phyloP scores from a whole-genome alignment of 148 eudicot genomes.

The Amaranthus hypochondriacus region DNA sequence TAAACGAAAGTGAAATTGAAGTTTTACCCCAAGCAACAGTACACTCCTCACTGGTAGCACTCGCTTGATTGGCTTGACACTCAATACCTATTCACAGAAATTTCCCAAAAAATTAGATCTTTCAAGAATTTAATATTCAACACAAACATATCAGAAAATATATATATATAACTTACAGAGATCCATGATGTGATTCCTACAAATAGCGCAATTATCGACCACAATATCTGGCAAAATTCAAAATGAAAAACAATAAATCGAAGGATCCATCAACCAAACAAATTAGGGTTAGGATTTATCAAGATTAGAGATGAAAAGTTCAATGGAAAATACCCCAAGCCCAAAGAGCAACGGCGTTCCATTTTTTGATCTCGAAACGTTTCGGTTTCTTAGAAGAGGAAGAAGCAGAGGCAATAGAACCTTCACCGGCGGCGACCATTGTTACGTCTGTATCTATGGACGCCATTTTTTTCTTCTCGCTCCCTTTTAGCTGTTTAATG shows the following conservation, averaged over 20 bases:
- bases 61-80: constrained; percentile 89
- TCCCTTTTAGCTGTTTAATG: background rate
- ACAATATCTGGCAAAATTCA: constrained; percentile 56
- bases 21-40: constrained; percentile 87
- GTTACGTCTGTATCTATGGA: constrained; percentile 44
- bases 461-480: constrained; percentile 25
- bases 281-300: constrained; percentile 25
- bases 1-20: background rate
- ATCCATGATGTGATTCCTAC: constrained; percentile 97
- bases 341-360: constrained; percentile 98
- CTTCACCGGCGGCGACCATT: constrained; percentile 48
- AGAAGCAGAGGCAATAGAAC: constrained; percentile 45
- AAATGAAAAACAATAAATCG: background rate
- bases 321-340: constrained; percentile 59
- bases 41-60: constrained; percentile 89
- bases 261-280: background rate
- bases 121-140: background rate
- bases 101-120: constrained; percentile 21
- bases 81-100: constrained; percentile 56
- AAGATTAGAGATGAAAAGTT: constrained; percentile 37
- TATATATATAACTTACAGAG: constrained; percentile 47
- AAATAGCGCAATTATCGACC: constrained; percentile 85
- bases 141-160: background rate
- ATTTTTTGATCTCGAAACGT: constrained; percentile 92
- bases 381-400: constrained; percentile 62